phyloP scores from a whole-genome alignment of 2,329 filamentous ascomycete species.

The Phaeoacremonium minimum region DNA sequence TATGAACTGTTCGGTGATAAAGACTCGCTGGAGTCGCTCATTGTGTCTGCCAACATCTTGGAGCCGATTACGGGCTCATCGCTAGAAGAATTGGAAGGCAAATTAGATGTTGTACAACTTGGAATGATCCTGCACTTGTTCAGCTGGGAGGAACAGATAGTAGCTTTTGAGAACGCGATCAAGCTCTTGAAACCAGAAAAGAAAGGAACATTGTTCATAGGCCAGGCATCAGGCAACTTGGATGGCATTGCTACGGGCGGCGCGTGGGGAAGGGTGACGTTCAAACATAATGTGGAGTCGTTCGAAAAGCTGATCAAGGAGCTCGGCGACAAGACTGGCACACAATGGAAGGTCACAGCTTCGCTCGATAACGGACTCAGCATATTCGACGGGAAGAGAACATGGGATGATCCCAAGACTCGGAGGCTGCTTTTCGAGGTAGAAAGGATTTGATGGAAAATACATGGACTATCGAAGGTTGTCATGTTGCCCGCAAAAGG shows the following conservation, averaged over 20 bases:
- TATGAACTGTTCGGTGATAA: conserved; percentile 34
- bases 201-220: conserved; percentile 22
- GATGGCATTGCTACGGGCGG: conserved; percentile 4
- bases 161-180: conserved; percentile 18
- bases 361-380: conserved; percentile 13
- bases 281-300: conserved; percentile 25
- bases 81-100: conserved; percentile 20
- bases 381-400: conserved; percentile 14
- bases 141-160: conserved; percentile 24
- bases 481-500: background rate
- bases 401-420: conserved; percentile 17
- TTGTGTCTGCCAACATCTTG: conserved; percentile 26
- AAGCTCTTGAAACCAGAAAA: conserved; percentile 20
- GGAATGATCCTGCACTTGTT: conserved; percentile 35
- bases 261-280: conserved; percentile 13
- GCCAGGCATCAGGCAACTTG: conserved; percentile 18
- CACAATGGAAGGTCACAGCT: conserved; percentile 16
- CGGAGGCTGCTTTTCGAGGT: conserved; percentile 14
- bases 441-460: conserved; percentile 5
- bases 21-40: conserved; percentile 16
- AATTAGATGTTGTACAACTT: conserved; percentile 25
- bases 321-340: conserved; percentile 12
- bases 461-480: no score
- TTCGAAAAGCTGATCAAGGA: conserved; percentile 14
- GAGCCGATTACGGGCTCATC: conserved; percentile 21